Conservation (phyloP, 1,284 basidiomycete genomes). For the Xerocomus minutiporus region DNA sequence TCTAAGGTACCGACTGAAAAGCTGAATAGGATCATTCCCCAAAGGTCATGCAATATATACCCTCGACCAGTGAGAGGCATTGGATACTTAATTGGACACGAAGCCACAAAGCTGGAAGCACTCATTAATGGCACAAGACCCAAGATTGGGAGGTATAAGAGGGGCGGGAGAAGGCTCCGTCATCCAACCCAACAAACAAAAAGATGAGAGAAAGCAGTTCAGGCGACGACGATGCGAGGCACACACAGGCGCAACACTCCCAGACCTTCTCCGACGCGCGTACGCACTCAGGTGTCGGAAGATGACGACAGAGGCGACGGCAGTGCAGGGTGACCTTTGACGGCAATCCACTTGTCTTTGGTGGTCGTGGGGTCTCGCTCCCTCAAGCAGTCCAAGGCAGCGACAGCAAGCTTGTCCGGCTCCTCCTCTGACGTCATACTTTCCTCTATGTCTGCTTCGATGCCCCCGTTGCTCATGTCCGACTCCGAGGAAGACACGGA, state of each 20-base stretch:
- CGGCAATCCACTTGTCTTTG: constrained; percentile 72
- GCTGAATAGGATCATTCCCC: no score
- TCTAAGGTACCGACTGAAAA: background rate
- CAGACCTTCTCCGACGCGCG: background rate
- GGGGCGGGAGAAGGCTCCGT: background rate
- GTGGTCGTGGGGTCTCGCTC: background rate
- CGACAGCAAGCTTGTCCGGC: constrained; percentile 38
- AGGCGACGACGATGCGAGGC: constrained; percentile 1
- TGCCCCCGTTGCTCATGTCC: constrained; percentile 51
- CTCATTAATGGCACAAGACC: constrained; percentile 6
- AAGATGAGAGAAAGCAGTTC: constrained; percentile 7
- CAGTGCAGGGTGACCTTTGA: constrained; percentile 38
- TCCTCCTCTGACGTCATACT: constrained; percentile 72
- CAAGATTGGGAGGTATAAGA: background rate
- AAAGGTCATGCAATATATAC: background rate
- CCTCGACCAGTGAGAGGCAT: background rate
- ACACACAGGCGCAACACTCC: background rate
- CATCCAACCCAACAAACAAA: background rate
- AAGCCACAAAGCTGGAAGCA: constrained; percentile 13
- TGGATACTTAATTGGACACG: constrained; percentile 21
- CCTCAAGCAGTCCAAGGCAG: constrained; percentile 21
- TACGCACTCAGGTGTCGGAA: constrained; percentile 10
- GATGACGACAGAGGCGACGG: background rate
- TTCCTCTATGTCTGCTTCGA: constrained; percentile 69
- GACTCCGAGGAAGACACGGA: constrained; percentile 49